phyloP scores from a whole-genome alignment of 176 grass and related monocot genomes.

The Dactylis glomerata region DNA sequence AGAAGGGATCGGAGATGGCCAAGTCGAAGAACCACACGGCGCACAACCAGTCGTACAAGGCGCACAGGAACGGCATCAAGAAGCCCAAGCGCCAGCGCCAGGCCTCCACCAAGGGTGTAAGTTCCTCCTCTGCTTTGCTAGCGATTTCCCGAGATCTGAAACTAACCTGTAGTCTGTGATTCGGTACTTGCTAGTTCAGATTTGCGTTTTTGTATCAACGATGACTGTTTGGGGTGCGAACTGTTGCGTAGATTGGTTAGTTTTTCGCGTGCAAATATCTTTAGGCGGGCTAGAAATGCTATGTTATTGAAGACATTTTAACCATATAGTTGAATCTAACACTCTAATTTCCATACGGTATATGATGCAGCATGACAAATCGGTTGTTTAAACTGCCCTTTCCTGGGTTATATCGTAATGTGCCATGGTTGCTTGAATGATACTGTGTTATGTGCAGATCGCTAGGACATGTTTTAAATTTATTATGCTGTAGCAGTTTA shows the following conservation, averaged over 20 bases:
- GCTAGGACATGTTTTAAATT: neutral
- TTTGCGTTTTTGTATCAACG: neutral
- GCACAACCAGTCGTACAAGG: constrained; percentile 88
- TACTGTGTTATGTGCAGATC: neutral
- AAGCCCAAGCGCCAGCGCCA: constrained; percentile 78
- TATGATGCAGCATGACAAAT: neutral
- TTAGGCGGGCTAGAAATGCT: neutral
- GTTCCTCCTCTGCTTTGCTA: neutral
- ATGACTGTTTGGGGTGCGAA: neutral
- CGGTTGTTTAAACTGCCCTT: neutral
- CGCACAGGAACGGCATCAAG: constrained; percentile 88
- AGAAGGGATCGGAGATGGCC: constrained; percentile 52
- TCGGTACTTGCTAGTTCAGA: neutral
- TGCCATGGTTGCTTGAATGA: neutral
- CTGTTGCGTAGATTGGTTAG: neutral
- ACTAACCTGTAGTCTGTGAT: neutral
- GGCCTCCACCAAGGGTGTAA: constrained; percentile 86
- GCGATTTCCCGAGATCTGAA: neutral
- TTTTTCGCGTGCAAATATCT: neutral
- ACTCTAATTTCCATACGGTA: neutral
- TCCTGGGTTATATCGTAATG: neutral
- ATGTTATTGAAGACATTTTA: neutral
- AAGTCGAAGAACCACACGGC: constrained; percentile 97
- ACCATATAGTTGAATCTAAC: neutral
- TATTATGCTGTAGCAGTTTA: neutral